phyloP scores from a whole-genome alignment of 1,284 basidiomycete species.

The Microbotryum intermedium region DNA sequence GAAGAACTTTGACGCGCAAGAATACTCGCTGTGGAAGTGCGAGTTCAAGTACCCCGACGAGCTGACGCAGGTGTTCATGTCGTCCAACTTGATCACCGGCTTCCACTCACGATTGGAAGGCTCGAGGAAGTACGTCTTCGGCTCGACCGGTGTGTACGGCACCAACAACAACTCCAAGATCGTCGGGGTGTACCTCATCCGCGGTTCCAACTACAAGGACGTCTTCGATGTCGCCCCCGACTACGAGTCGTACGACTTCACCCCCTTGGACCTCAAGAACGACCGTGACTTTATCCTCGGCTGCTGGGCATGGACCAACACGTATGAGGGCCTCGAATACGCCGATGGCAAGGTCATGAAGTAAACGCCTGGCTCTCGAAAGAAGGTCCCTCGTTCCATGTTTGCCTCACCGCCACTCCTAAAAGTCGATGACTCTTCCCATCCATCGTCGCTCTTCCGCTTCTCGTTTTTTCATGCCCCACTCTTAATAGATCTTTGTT shows the following conservation, averaged over 20 bases:
- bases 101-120: slow-evolving; percentile 95
- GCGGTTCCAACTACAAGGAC: slow-evolving; percentile 61
- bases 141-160: slow-evolving; percentile 84
- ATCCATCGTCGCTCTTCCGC: too few species aligned
- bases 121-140: slow-evolving; percentile 83
- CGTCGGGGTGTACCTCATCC: slow-evolving; percentile 65
- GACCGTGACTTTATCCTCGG: slow-evolving; percentile 85
- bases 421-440: too few species aligned
- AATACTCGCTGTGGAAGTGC: slow-evolving; percentile 84
- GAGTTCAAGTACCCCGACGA: slow-evolving; percentile 98
- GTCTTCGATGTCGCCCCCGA: slow-evolving; percentile 76
- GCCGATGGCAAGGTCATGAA: slow-evolving; percentile 57
- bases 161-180: slow-evolving; percentile 55
- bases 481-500: too few species aligned
- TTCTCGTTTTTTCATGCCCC: too few species aligned
- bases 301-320: slow-evolving; percentile 81
- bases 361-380: slow-evolving; percentile 30
- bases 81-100: slow-evolving; percentile 68
- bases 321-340: slow-evolving; percentile 75
- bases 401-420: too few species aligned
- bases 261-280: slow-evolving; percentile 51
- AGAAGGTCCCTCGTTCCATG: background rate
- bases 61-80: slow-evolving; percentile 86
- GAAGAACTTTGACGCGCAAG: slow-evolving; percentile 73
- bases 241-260: slow-evolving; percentile 80